phyloP scores from a whole-genome alignment of 768 basidiomycete species.

The Leccinum sublutescens region DNA sequence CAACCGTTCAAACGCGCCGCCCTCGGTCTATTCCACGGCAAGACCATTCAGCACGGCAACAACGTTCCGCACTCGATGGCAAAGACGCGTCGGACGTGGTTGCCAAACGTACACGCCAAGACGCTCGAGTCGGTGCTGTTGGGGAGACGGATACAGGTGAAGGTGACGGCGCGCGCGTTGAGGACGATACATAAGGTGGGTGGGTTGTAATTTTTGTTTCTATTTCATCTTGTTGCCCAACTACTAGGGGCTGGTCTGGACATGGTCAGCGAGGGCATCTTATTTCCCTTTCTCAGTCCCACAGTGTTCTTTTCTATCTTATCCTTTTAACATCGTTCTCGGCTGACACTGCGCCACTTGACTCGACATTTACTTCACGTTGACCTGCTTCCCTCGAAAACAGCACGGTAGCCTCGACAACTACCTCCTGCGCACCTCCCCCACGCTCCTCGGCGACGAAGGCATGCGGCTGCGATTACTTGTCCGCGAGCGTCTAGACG shows the following conservation, averaged over 20 bases:
- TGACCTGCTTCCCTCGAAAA: background rate
- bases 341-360: background rate
- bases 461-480: constrained; percentile 47
- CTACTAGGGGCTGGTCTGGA: too few species aligned
- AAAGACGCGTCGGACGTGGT: constrained; percentile 85
- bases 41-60: constrained; percentile 78
- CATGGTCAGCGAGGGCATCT: too few species aligned
- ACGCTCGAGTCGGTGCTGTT: constrained; percentile 67
- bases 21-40: constrained; percentile 80
- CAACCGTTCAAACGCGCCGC: constrained; percentile 81
- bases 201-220: constrained; percentile 4
- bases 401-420: constrained; percentile 72
- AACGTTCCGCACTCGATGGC: constrained; percentile 87
- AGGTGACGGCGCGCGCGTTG: constrained; percentile 73
- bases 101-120: constrained; percentile 84
- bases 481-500: constrained; percentile 33
- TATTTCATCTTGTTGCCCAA: background rate
- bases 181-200: constrained; percentile 80
- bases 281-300: too few species aligned
- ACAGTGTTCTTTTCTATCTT: background rate
- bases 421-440: constrained; percentile 55
- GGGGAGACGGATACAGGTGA: constrained; percentile 55
- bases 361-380: background rate
- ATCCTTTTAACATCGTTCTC: background rate
- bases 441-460: constrained; percentile 37